Percentiles rank a stretch among this genome's conserved stretches.
Conservation (phyloP, 2,329 filamentous ascomycete species). For the Pseudocercospora crystallina region DNA sequence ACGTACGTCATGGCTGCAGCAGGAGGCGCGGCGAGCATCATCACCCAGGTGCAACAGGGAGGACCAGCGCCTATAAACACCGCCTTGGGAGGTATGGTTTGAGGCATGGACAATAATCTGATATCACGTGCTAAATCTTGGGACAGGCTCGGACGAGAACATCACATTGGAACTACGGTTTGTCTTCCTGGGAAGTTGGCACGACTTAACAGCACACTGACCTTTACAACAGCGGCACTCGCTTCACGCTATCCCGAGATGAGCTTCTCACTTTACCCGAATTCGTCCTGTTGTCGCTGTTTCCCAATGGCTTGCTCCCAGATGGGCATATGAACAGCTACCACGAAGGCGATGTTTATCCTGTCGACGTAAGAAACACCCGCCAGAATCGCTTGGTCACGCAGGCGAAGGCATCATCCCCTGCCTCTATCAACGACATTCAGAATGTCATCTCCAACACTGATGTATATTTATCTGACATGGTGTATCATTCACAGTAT, state of each 20-base stretch:
- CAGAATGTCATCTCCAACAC: constrained; percentile 42
- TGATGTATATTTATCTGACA: constrained; percentile 57
- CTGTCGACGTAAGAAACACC: constrained; percentile 78
- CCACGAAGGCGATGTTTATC: constrained; percentile 88
- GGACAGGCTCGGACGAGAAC: constrained; percentile 73
- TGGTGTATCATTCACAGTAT: constrained; percentile 67
- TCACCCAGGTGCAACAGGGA: constrained; percentile 96
- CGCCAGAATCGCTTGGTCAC: constrained; percentile 30
- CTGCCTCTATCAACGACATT: constrained; percentile 40
- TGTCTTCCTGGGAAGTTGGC: constrained; percentile 26
- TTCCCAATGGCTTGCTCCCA: constrained; percentile 95
- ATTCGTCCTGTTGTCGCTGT: constrained; percentile 95
- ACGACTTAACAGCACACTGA: constrained; percentile 25
- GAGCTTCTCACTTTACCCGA: constrained; percentile 94
- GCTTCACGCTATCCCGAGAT: constrained; percentile 91
- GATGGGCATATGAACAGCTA: constrained; percentile 95
- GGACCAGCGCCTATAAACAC: constrained; percentile 82
- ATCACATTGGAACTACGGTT: constrained; percentile 94
- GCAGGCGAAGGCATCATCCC: constrained; percentile 29
- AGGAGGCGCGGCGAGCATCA: constrained; percentile 95
- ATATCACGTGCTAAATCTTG: background rate
- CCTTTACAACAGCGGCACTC: constrained; percentile 66
- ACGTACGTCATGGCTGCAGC: constrained; percentile 97
- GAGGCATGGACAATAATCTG: background rate
- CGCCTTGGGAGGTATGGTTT: constrained; percentile 62